Evolutionary conservation across 352 stramenopile species (phyloP), one percentile per base, ranked within the genome.

Genomic region (Achlya hypogyna): DNA sequence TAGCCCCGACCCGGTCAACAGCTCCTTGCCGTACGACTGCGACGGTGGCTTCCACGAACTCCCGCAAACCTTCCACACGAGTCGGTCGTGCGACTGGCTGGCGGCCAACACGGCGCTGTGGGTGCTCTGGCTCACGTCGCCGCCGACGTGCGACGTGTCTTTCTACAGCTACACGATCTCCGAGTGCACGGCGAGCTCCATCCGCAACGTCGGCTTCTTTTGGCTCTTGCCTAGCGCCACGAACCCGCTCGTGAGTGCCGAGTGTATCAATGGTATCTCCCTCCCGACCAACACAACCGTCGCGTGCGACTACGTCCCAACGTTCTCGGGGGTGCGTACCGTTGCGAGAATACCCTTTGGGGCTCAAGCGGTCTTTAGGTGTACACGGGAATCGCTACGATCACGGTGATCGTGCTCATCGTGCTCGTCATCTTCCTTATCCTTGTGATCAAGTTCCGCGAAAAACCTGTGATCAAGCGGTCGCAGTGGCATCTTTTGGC

Each of bases 401-500:
- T 72, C 1, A n/a, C 31, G 5, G 65, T 71, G 0, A 34, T 78
- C 1, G 38, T 66, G n/a, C 12, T 71, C 23, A 9, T 51, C 10
- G 14, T 32, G 0, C 70, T 84, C 1, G 42, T 80, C 3, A 43
- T 62, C 1, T 56, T 51, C 12, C 52, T 62, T 1, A 70, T 76
- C 0, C 64, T 54, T 2, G 76, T 84, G 22, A 75, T 87, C 3
- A 63, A 65, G 4, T 69, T 76, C 3, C 78, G 80, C 1, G 47
- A 78, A 23, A 71, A 52, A 18, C 76, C 80, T 0, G 75, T 86
- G 29, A 73, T 89, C 63, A 89, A 88, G 62, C 78, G 82, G 20
- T 88, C 80, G 0, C 82, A 91, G 68, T 87, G 74, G 58, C 76
- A 88, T 54, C 78, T 91, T 29, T 60, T 91, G 0, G 51, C 79